Conservation (phyloP, 306 rosid genomes). For the Sechiopsis laciniata region DNA sequence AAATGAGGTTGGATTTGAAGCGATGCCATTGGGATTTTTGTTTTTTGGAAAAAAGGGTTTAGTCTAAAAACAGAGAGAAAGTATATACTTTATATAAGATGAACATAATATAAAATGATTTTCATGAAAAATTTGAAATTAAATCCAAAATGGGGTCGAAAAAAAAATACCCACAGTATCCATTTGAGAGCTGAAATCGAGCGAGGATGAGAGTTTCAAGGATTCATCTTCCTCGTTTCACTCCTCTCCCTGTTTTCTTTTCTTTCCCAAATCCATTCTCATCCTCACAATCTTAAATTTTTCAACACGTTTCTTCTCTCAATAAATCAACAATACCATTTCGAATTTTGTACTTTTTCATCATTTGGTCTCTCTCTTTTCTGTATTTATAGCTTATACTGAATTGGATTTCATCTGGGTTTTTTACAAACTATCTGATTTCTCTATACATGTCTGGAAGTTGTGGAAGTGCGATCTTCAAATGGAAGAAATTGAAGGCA, state of each 20-base stretch:
- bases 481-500: conserved; percentile 60
- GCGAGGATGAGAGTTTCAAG: background rate
- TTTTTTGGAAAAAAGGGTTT: background rate
- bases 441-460: conserved; percentile 27
- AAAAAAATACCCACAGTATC: no score
- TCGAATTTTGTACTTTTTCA: background rate
- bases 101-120: background rate
- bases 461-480: conserved; percentile 35
- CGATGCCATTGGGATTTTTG: background rate
- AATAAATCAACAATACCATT: background rate
- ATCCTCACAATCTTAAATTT: conserved; percentile 17
- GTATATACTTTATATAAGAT: background rate
- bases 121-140: background rate
- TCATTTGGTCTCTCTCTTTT: background rate
- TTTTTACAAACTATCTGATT: background rate
- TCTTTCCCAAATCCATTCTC: conserved; percentile 1
- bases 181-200: background rate
- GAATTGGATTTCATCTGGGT: conserved; percentile 11
- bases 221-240: background rate
- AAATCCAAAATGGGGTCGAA: background rate
- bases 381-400: background rate
- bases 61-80: background rate
- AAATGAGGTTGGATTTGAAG: conserved; percentile 22
- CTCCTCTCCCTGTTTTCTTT: conserved; percentile 7
- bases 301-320: background rate